Base-by-base conservation (phyloP, 106 monocot species). In the Apostasia ramifera region DNA sequence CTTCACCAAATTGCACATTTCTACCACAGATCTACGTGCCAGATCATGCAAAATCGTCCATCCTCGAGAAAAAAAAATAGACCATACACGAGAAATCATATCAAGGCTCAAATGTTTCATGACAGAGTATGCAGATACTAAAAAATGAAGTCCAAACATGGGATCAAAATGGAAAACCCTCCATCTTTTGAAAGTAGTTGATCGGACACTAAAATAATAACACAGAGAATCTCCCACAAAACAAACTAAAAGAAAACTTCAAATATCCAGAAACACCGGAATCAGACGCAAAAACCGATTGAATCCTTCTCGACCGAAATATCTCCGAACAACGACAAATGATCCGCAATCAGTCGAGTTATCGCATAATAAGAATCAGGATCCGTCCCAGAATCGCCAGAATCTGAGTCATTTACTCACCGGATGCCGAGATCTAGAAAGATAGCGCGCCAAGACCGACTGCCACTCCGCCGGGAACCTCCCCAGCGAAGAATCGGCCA, bases 361-460 rank as follows among this genome's bases (percentile, higher is more conserved):
- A 9, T 62, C 66, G 38, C 8, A 26, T 3, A 5, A 47, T 14
- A 15, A 40, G 5, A 42, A 51, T 12, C 3, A 40, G 4, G 67
- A 68, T 68, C 67, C 67, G 11, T 11, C 6, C 40, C 10, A 8
- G 13, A 68, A 53, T 54, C 40, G 3, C 40, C 11, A 39, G 10
- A 12, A 68, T 53, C 53, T 12, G 67, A 37, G 5, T 0, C 6
- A 41, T 41, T n/a, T 11, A 54, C 67, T 68, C 53, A 68, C 67
- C 42, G 49, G 39, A 54, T 51, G 38, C 53, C 38, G n/a, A 68
- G 67, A 68, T 68, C 67, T 66, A 7, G 39, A 6, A 26, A 45
- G 62, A 2, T 13, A 63, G 13, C 44, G 45, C 44, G 43, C 44
- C 62, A 45, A 63, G 43, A 10, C 9, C 45, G 2, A 13, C 44